Percentiles rank a stretch among this genome's conserved stretches.
Evolutionary conservation across 2,329 filamentous ascomycete genomes (phyloP).

Genomic region (Macrophomina phaseolina): DNA sequence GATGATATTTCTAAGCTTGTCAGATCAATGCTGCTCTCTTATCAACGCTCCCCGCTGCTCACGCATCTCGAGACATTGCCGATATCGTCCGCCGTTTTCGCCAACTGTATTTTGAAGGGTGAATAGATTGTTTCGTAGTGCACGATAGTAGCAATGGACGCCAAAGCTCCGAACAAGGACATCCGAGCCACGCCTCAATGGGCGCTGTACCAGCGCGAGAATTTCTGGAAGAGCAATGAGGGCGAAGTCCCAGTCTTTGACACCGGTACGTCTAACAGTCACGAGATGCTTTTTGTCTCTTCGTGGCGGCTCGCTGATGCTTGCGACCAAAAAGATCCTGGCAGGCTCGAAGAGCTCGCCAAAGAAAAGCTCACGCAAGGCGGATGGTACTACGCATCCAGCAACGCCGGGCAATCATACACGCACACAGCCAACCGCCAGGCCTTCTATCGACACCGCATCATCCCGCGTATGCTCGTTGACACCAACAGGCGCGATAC

Average conservation of each 20-base stretch:
- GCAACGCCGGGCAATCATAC: constrained; percentile 61
- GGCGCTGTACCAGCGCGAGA: constrained; percentile 60
- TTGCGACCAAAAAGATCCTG: constrained; percentile 54
- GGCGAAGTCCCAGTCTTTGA: constrained; percentile 59
- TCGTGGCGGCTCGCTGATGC: background rate
- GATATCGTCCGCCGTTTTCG: background rate
- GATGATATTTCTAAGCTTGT: background rate
- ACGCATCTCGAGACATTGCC: too few relatives aligned
- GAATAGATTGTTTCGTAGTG: background rate
- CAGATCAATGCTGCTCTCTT: background rate
- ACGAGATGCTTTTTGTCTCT: background rate
- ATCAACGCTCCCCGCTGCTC: background rate
- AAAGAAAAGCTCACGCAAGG: constrained; percentile 61
- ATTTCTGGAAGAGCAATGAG: constrained; percentile 61
- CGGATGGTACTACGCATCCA: constrained; percentile 66
- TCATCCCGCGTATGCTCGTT: constrained; percentile 66
- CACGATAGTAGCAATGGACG: constrained; percentile 47
- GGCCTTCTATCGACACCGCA: constrained; percentile 68
- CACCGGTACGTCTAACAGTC: constrained; percentile 46
- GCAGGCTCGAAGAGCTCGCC: constrained; percentile 64
- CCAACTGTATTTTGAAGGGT: background rate
- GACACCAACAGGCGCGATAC: constrained; percentile 67
- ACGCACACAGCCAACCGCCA: constrained; percentile 65
- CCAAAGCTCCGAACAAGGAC: constrained; percentile 58
- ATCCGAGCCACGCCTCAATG: constrained; percentile 60